phyloP scores from a whole-genome alignment of 2,329 filamentous ascomycete species.

The Pyricularia sp. region DNA sequence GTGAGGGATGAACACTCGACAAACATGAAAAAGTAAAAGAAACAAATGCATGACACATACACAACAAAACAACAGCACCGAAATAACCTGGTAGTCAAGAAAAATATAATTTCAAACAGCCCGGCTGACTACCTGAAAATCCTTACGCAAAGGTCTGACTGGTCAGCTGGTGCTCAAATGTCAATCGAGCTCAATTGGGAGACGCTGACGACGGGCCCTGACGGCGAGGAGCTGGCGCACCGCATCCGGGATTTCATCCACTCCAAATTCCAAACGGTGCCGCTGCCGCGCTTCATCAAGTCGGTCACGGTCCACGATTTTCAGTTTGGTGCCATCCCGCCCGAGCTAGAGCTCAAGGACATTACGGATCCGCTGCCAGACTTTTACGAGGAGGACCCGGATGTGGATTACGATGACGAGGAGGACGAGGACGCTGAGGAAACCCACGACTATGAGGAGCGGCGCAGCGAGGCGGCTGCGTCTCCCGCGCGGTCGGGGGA shows the following conservation, averaged over 20 bases:
- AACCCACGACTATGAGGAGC: slow-evolving; percentile 22
- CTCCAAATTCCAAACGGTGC: slow-evolving; percentile 86
- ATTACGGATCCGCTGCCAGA: slow-evolving; percentile 92
- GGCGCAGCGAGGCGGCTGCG: slow-evolving; percentile 1
- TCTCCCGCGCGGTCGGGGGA: slow-evolving; percentile 17
- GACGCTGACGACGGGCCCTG: slow-evolving; percentile 77
- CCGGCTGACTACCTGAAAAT: background rate
- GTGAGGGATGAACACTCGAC: background rate
- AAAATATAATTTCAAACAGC: background rate
- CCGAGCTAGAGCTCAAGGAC: slow-evolving; percentile 87
- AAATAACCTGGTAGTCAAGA: background rate
- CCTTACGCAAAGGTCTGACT: background rate
- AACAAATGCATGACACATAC: background rate
- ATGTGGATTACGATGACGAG: slow-evolving; percentile 46
- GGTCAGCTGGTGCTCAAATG: slow-evolving; percentile 41
- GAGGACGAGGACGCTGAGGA: slow-evolving; percentile 24
- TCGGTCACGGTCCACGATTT: slow-evolving; percentile 93
- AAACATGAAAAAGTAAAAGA: background rate
- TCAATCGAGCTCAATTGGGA: slow-evolving; percentile 98
- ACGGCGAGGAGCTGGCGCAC: slow-evolving; percentile 76
- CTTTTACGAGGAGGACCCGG: slow-evolving; percentile 81
- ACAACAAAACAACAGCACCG: background rate
- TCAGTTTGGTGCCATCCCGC: slow-evolving; percentile 76
- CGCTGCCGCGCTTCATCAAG: slow-evolving; percentile 90
- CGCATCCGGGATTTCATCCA: slow-evolving; percentile 89